Percentiles rank a stretch among this genome's conserved stretches.
Evolutionary conservation across 1,284 basidiomycete species (phyloP).

Genomic region (Farysia itapuensis): DNA sequence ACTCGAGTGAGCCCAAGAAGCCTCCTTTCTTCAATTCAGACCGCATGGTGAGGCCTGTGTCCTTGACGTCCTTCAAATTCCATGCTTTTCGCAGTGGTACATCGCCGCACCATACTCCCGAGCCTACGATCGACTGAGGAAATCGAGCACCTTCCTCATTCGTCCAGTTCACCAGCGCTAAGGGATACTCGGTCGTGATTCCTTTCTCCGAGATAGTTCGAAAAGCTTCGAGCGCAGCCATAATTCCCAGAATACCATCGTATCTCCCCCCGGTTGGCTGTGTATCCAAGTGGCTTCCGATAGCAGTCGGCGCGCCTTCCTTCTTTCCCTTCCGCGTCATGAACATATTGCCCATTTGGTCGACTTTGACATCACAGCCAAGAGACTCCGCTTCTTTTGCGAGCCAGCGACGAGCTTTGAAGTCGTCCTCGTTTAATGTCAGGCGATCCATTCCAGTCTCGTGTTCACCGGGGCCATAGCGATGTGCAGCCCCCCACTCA

Average conservation of each 20-base stretch:
- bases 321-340: conserved; percentile 37
- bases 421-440: conserved; percentile 53
- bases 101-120: conserved; percentile 49
- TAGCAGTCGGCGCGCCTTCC: conserved; percentile 8
- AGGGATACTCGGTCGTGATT: conserved; percentile 10
- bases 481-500: conserved; percentile 42
- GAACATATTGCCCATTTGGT: conserved; percentile 59
- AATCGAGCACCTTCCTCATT: conserved; percentile 33
- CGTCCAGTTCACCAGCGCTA: conserved; percentile 32
- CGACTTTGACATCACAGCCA: conserved; percentile 46
- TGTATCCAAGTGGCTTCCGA: conserved; percentile 32
- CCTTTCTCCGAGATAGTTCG: conserved; percentile 18
- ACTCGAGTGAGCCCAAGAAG: conserved; percentile 13
- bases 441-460: conserved; percentile 39
- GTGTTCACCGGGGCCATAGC: conserved; percentile 10
- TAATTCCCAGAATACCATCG: conserved; percentile 30
- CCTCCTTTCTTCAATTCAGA: conserved; percentile 26
- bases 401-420: conserved; percentile 54
- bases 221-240: conserved; percentile 28
- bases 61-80: conserved; percentile 23
- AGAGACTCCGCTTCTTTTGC: conserved; percentile 43
- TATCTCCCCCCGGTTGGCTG: conserved; percentile 33
- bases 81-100: conserved; percentile 24
- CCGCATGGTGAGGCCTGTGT: conserved; percentile 18
- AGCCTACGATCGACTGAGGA: conserved; percentile 45